Base-by-base conservation (phyloP, 805 yeast genomes). In the Lipomyces anomalus region DNA sequence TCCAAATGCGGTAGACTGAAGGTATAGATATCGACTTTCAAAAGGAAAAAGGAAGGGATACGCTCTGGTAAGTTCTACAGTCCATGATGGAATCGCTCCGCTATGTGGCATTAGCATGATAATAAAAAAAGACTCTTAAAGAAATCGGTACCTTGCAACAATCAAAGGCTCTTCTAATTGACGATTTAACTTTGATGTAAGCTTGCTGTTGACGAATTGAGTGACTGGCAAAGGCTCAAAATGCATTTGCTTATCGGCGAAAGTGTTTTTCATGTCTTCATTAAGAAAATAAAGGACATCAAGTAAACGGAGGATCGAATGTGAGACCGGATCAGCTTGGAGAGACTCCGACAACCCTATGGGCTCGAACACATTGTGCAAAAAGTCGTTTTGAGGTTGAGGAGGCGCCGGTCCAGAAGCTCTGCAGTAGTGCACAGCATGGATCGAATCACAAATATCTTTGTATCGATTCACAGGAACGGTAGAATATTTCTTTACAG, bases 1-100 rank as follows among this genome's bases (percentile, higher is more conserved):
- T 0, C 97, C 97, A 67, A 84, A 89, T 0, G 97, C 88, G 0
- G 96, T 86, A 5, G 89, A 79, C 55, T 84, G 90, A 44, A 90
- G 64, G 57, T 85, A 87, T 52, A 79, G 75, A 35, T 84, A 70
- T 47, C 97, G 73, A 0, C 92, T 78, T 41, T 82, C 92, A 36
- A 90, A 67, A 0, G 97, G 95, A 59, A 86, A 86, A 37, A 90
- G 59, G 56, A 90, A 90, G 9, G 95, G 86, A 57, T 74, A 87
- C 17, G 76, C 72, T 43, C 81, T 72, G 0, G 95, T 79, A n/a
- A 87, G 66, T 47, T 76, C 74, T 29, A 84, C 74, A 18, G 82
- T 74, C 97, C 97, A 90, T n/a, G n/a, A n/a, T n/a, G n/a, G n/a
- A n/a, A n/a, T n/a, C n/a, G n/a, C n/a, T n/a, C n/a, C n/a, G n/a